Percentiles rank a stretch among this genome's conserved stretches.
These are phyloP conservation scores for Stentor roeselii DNA, from an alignment of 73 alveolate genomes.

Conservation along the genomic window DNA sequence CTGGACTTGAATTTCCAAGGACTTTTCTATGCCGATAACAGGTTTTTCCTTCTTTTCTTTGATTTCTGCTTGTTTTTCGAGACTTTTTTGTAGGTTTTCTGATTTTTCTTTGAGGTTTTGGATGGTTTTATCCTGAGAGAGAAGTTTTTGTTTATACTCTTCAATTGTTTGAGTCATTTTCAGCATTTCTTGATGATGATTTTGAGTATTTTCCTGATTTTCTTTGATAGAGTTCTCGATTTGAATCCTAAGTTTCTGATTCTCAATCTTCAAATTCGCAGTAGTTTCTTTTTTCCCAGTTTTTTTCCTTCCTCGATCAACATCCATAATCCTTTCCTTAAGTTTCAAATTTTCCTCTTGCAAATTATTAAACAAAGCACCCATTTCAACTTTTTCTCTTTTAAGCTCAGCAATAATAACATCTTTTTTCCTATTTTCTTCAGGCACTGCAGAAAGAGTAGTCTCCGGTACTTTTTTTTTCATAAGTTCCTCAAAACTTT, in stretches of 20 bases:
- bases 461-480: background rate
- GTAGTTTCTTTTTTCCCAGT: background rate
- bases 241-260: background rate
- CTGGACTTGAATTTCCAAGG: background rate
- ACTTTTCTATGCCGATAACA: no score
- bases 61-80: no score
- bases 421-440: background rate
- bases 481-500: constrained; percentile 41
- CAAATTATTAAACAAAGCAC: background rate
- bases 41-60: no score
- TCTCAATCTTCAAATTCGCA: background rate
- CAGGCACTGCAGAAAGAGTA: background rate
- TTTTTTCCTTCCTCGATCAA: constrained; percentile 1
- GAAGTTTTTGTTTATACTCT: background rate
- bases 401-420: background rate
- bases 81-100: background rate
- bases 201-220: background rate
- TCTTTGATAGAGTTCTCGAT: background rate
- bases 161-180: background rate
- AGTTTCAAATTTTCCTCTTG: constrained; percentile 7
- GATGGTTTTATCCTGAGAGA: background rate
- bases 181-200: background rate
- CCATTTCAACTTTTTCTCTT: background rate
- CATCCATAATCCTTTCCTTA: background rate
- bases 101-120: background rate